Evolutionary conservation across 2,329 filamentous ascomycete genomes (phyloP), one percentile per base, ranked within the genome.

Genomic region (Stagonosporopsis tanaceti): DNA sequence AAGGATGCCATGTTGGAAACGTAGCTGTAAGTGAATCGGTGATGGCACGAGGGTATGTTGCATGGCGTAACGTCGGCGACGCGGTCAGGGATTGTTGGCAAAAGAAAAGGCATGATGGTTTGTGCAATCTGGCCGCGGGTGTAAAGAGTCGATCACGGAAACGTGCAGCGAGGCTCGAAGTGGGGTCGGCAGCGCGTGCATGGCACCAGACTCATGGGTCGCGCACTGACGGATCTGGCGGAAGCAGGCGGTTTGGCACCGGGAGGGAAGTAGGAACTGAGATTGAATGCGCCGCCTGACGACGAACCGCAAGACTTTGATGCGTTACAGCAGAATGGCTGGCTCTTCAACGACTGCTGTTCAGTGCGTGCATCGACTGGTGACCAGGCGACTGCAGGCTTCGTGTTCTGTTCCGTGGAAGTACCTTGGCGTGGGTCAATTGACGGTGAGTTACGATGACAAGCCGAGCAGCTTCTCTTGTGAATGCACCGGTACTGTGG

Each of bases 221-320:
- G 53, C 59, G 57, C 74, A 76, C 73, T 65, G 73, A 73, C 73
- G 62, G 71, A 74, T 75, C 69, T 72, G 64, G 63, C 67, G 61
- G 72, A 72, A 73, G 69, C 66, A 61, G 24, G 42, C 47, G 47
- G 47, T 32, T 54, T 57, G 48, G 44, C 32, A 50, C 46, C 39
- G 44, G 25, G 35, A 53, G 48, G 47, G 27, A 32, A 56, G 45
- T 51, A 57, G 7, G 32, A 25, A 56, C 48, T 51, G 61, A 58
- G 37, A 60, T 47, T 53, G 51, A 51, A 50, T 51, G 59, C 39
- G 34, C 48, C 46, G 27, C 12, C 14, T 15, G 32, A 5, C 32
- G 12, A 34, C 32, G 50, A 11, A 44, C 2, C 20, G 54, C 44
- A 48, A 27, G 44, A 11, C 44, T 20, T 32, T 24, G 24, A 5